Conservation (phyloP, 306 rosid genomes). For the cucumber (Cucumis sativus) region DNA sequence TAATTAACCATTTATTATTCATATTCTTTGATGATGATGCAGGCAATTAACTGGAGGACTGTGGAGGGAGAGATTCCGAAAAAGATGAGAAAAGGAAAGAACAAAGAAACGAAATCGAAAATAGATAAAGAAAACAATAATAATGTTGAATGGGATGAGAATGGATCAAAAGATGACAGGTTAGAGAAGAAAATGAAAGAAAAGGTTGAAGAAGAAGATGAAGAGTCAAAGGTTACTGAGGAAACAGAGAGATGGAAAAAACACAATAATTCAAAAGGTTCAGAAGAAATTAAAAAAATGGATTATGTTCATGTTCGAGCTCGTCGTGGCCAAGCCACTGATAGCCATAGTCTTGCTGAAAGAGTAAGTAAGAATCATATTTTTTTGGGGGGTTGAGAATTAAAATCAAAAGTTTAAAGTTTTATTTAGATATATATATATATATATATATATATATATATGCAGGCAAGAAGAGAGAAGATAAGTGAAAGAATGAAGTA, state of each 20-base stretch:
- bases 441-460: too few species aligned
- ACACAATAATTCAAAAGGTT: conserved; percentile 44
- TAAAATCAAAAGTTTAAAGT: too few species aligned
- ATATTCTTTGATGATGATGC: background rate
- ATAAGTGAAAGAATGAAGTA: conserved; percentile 90
- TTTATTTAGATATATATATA: too few species aligned
- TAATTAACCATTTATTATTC: background rate
- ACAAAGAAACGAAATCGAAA: conserved; percentile 22
- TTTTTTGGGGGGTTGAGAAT: too few species aligned
- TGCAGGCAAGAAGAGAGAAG: conserved; percentile 81
- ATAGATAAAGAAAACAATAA: background rate
- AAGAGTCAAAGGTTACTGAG: conserved; percentile 41
- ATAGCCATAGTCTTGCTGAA: conserved; percentile 88
- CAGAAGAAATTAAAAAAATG: conserved; percentile 48
- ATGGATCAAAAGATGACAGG: conserved; percentile 2
- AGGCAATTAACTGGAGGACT: conserved; percentile 3
- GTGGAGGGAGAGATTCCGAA: conserved; percentile 26
- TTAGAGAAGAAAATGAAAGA: conserved; percentile 40
- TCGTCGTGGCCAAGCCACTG: conserved; percentile 90
- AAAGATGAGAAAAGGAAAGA: conserved; percentile 45
- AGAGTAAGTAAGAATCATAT: conserved; percentile 31
- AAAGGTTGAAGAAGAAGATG: conserved; percentile 27
- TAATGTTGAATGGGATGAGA: conserved; percentile 19
- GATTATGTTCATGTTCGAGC: conserved; percentile 87
- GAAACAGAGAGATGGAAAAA: conserved; percentile 37